Evolutionary conservation across 768 basidiomycete genomes (phyloP), one percentile per base, ranked within the genome.

Genomic region (Phanerochaete sordida): DNA sequence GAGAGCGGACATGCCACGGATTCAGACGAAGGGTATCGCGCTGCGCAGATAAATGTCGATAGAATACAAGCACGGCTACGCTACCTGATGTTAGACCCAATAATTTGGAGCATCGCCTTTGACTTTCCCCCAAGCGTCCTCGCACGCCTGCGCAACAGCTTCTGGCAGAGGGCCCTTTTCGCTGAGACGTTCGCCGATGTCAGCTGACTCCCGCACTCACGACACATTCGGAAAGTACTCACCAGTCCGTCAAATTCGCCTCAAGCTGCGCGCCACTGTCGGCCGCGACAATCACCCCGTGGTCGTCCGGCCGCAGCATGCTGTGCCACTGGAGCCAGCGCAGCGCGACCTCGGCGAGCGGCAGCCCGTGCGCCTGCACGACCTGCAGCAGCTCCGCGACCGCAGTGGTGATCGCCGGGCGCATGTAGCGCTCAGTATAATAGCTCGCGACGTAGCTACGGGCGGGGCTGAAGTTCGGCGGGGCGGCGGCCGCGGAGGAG

Each of bases 111-210:
- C 59, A 39, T 24, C 26, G 23, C 54, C 53, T 28, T 56, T 61
- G 1, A 56, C 54, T 24, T 56, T 73, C 56, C 64, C 63, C 66
- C 76, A 78, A 2, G 83, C 82, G 58, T 83, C 76, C 51, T 86
- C 79, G 11, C 84, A 68, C 19, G 77, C 79, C 46, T 76, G 67
- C 6, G 84, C 70, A 1, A 86, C 75, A 28, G 79, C 81, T 35
- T 81, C 75, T 2, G 83, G 81, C 28, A 85, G 73, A 0, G 83
- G 81, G 0, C 84, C 84, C 30, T 56, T 56, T 23, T 43, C 26
- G 24, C 54, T 56, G 23, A 11, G 27, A n/a, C 19, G 13, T 13
- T 43, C 39, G 21, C 11, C 2, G 23, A 15, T 26, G n/a, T n/a
- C n/a, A n/a, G n/a, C n/a, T n/a, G n/a, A n/a, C n/a, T 33, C 2